Evolutionary conservation across 2,329 filamentous ascomycete species (phyloP), one percentile per base, ranked within the genome.

Genomic region (Cladosporium sp.): DNA sequence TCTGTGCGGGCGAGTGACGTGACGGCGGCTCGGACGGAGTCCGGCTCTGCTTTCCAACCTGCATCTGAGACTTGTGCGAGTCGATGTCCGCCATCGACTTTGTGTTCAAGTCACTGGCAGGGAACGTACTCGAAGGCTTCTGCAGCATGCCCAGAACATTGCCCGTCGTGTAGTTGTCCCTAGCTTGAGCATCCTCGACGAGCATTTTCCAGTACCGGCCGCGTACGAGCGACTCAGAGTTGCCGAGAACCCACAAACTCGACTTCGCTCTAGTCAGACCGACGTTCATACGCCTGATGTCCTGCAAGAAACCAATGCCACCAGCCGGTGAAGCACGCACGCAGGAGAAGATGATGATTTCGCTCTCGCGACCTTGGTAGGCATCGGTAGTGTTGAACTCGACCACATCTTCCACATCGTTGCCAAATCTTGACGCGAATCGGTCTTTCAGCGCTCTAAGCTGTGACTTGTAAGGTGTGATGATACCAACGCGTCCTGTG

Each of bases 321-420:
- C 87, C 87, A 7, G 86, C 87, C n/a, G 88, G 82, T 31, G 87
- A 92, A 18, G 93, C 92, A 73, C 93, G 85, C 56, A 98, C 93
- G 70, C 95, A 98, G 38, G 93, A 97, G 74, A 98, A 98, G 58
- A 98, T 97, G 69, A 98, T 97, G 58, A 98, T 86, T 66, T 98
- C 93, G 64, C 90, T 93, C 71, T 98, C 93, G 60, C 95, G 84
- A 57, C 93, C 93, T 69, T 98, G 90, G 69, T 96, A 98, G 14
- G 93, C 95, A 72, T 98, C 93, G 0, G 93, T 98, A 0, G 93
- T 98, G 69, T 98, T 98, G 79, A 98, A 98, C 60, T 98, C 95
- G 59, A 98, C 86, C 16, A 80, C 80, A 32, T 87, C 84, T 19
- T 84, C 78, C 59, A 98, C 90, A 0, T 69, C 72, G 3, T 87